Evolutionary conservation across 2,329 filamentous ascomycete species (phyloP).

Genomic region (Sphaerulina populicola): DNA sequence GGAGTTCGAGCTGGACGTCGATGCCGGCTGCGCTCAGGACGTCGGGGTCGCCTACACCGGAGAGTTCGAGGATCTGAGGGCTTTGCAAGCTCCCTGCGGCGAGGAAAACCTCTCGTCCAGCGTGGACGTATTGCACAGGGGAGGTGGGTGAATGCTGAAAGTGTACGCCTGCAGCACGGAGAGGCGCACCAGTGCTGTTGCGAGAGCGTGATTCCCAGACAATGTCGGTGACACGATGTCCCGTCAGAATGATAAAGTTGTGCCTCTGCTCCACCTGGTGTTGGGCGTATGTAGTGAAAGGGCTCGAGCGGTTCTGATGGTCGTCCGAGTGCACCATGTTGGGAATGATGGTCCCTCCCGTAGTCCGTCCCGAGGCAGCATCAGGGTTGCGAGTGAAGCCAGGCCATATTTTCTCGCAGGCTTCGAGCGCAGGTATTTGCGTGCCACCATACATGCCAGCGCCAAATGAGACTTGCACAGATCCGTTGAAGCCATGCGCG

Average conservation of each 20-base stretch:
- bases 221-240: constrained; percentile 24
- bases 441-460: constrained; percentile 23
- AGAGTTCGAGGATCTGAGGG: constrained; percentile 53
- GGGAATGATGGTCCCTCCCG: constrained; percentile 23
- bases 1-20: constrained; percentile 1
- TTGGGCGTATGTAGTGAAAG: constrained; percentile 24
- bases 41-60: constrained; percentile 45
- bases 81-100: constrained; percentile 51
- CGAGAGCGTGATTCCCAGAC: constrained; percentile 12
- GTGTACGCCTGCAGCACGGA: constrained; percentile 19
- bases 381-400: constrained; percentile 18
- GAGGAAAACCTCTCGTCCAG: constrained; percentile 42
- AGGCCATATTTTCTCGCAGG: constrained; percentile 18
- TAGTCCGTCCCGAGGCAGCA: constrained; percentile 22
- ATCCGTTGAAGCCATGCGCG: constrained; percentile 19
- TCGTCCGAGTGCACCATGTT: constrained; percentile 23
- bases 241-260: constrained; percentile 25
- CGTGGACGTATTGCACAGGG: constrained; percentile 20
- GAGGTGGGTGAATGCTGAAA: constrained; percentile 18
- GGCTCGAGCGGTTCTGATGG: constrained; percentile 24
- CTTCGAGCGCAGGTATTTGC: constrained; percentile 22
- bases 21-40: constrained; percentile 27
- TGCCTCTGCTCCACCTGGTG: constrained; percentile 19
- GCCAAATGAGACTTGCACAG: constrained; percentile 23
- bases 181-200: neutral